These are phyloP conservation scores for grape (Vitis vinifera) DNA, from an alignment of 164 flowering plant genomes.

Conservation along the genomic window ASM3070453v1 NC_081815.1:9116501-9117000, in stretches of 20 bases:
- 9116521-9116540: conserved; percentile 91
- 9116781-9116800: not conserved
- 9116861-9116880: conserved; percentile 72
- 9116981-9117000: not conserved
- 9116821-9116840: not conserved
- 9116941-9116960: conserved; percentile 71
- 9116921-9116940: conserved; percentile 39
- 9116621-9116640: too few species aligned
- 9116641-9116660: too few species aligned
- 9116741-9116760: conserved; percentile 74
- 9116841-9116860: conserved; percentile 11
- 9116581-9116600: too few species aligned
- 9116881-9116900: conserved; percentile 94
- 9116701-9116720: conserved; percentile 92
- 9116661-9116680: too few species aligned
- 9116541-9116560: conserved; percentile 54
- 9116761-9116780: conserved; percentile 71
- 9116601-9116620: too few species aligned
- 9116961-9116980: conserved; percentile 64
- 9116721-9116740: conserved; percentile 73
- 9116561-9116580: conserved; percentile 37
- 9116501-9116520: conserved; percentile 61
- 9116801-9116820: not conserved
- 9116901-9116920: conserved; percentile 95
- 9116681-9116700: conserved; percentile 64